These are phyloP conservation scores for Botryotinia globosa DNA, from an alignment of 2,329 filamentous ascomycete genomes.

Conservation along the genomic window DNA sequence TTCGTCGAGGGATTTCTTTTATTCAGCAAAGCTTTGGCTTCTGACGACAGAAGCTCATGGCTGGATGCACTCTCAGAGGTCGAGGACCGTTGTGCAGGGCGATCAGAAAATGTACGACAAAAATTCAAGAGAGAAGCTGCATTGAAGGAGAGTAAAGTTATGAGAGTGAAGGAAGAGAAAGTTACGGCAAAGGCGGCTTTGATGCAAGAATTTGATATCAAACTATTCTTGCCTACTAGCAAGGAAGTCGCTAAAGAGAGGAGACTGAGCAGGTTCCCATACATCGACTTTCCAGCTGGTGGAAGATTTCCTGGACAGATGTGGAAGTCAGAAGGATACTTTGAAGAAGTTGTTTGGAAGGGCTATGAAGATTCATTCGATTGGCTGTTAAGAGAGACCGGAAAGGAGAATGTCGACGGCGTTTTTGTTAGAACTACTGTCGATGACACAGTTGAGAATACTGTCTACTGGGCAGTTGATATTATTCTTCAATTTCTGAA, in stretches of 20 bases:
- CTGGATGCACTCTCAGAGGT: not conserved
- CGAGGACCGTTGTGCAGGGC: not conserved
- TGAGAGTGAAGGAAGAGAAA: not conserved
- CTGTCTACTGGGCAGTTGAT: conserved; percentile 26
- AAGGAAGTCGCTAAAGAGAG: conserved; percentile 23
- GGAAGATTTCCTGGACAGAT: conserved; percentile 29
- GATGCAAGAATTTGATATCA: conserved; percentile 25
- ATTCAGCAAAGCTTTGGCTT: not conserved
- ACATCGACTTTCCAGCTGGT: conserved; percentile 25
- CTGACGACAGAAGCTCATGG: not conserved
- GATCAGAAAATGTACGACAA: not conserved
- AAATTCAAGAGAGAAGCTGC: not conserved
- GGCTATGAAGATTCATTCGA: conserved; percentile 22
- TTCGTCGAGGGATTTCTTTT: conserved; percentile 18
- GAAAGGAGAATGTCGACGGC: conserved; percentile 5
- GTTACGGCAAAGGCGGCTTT: conserved; percentile 4
- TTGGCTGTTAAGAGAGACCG: conserved; percentile 25
- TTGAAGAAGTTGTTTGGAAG: conserved; percentile 34
- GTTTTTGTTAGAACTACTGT: conserved; percentile 19
- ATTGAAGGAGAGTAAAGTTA: not conserved
- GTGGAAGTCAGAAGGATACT: conserved; percentile 37
- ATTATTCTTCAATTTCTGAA: conserved; percentile 11
- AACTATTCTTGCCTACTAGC: conserved; percentile 28
- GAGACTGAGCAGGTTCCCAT: conserved; percentile 23
- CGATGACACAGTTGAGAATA: conserved; percentile 25